These are phyloP conservation scores for Talaromyces adpressus DNA, from an alignment of 495 filamentous ascomycete species.

Conservation along the genomic window DNA sequence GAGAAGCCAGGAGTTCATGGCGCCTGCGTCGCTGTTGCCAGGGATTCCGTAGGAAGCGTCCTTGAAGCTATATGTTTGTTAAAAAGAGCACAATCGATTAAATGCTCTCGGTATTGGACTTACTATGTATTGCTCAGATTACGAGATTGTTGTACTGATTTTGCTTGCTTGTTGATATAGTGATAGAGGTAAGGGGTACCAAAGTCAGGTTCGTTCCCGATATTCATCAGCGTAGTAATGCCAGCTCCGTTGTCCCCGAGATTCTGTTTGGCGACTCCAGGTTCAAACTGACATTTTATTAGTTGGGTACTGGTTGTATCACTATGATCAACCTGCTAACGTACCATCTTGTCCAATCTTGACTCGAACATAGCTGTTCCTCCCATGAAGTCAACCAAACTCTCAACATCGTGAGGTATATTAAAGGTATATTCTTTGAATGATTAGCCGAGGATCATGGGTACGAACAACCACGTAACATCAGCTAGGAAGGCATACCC, in stretches of 20 bases:
- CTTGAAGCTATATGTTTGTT: slow-evolving; percentile 18
- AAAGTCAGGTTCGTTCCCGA: slow-evolving; percentile 61
- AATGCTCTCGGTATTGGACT: slow-evolving; percentile 10
- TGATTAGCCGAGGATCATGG: not conserved
- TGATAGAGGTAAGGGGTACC: slow-evolving; percentile 62
- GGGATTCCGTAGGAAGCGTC: slow-evolving; percentile 48
- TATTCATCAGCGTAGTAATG: slow-evolving; percentile 42
- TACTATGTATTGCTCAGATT: slow-evolving; percentile 50
- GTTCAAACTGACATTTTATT: slow-evolving; percentile 24
- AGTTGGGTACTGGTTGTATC: not conserved
- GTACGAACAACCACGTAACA: not conserved
- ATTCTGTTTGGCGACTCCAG: slow-evolving; percentile 24
- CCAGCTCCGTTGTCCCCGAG: slow-evolving; percentile 28
- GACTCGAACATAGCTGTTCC: not conserved
- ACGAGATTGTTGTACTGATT: slow-evolving; percentile 47
- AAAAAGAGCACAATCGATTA: not conserved
- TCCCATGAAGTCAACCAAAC: not conserved
- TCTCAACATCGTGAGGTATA: not conserved
- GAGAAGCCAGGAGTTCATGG: slow-evolving; percentile 63
- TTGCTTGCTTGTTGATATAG: slow-evolving; percentile 55
- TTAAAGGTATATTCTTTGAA: not conserved
- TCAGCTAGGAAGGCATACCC: slow-evolving; percentile 16
- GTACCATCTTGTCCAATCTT: not conserved
- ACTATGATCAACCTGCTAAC: not conserved
- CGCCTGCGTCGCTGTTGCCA: slow-evolving; percentile 62